A percentile compares a stretch with the other conserved stretches of the same genome.
These are phyloP conservation scores for Verbascum thapsus DNA, from an alignment of 257 asterid species.

Conservation along the genomic window DNA sequence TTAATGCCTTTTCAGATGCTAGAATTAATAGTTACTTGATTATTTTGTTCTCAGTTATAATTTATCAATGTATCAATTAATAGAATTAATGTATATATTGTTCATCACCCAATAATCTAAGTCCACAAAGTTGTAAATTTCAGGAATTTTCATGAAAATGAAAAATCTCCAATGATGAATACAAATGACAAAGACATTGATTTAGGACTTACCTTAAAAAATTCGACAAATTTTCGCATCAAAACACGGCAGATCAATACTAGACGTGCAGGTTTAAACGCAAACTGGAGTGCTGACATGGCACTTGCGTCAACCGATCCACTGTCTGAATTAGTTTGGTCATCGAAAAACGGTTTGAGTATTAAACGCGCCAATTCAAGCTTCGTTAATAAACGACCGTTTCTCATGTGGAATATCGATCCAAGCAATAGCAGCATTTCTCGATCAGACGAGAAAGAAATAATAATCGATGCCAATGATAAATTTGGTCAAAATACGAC, in stretches of 20 bases:
- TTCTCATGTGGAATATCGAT: constrained; percentile 56
- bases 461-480: too few species aligned
- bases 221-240: constrained; percentile 31
- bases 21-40: too few species aligned
- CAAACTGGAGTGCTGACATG: constrained; percentile 44
- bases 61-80: too few species aligned
- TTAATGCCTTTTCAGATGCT: too few species aligned
- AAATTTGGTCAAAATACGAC: too few species aligned
- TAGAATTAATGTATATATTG: too few species aligned
- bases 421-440: constrained; percentile 35
- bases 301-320: constrained; percentile 55
- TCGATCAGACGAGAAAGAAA: constrained; percentile 41
- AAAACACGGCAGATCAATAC: constrained; percentile 26
- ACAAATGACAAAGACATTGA: constrained; percentile 34
- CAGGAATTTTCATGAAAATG: constrained; percentile 29
- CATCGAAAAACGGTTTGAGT: constrained; percentile 59
- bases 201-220: constrained; percentile 46
- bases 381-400: constrained; percentile 40
- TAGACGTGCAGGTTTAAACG: constrained; percentile 92
- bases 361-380: constrained; percentile 44
- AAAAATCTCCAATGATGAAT: constrained; percentile 32
- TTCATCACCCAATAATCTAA: too few species aligned
- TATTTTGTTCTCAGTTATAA: too few species aligned
- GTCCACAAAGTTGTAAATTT: not conserved
- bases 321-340: constrained; percentile 73